Evolutionary conservation across 257 asterid genomes (phyloP), one percentile per base, ranked within the genome.

Genomic region (Nicotiana tabacum): DNA sequence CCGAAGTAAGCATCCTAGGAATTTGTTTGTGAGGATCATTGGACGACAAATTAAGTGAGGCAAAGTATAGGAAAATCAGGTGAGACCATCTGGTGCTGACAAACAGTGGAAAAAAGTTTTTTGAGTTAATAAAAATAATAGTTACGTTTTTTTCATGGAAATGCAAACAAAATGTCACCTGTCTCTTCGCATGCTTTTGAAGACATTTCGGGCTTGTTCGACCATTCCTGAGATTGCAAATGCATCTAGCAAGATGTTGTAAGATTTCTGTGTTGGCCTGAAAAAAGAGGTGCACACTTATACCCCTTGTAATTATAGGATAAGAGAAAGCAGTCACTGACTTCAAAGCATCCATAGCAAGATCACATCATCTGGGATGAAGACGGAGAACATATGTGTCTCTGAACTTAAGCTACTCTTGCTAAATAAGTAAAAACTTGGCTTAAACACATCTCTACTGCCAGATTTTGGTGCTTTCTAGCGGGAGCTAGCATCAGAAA

Each of bases 191-290:
- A 96, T 96, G 94, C 99, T 94, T 91, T 96, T 94, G 90, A 96
- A 96, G 83, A 96, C 97, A 32, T 82, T 70, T 24, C 90, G 91
- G 37, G 98, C 97, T 86, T 92, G 99, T 83, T 96, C 99, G 64
- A 92, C 97, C 99, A 96, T 96, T 83, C 99, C 99, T 24, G 98
- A 94, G 83, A 93, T 90, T n/a, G 99, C 98, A 90, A 96, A 96
- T 70, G 99, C 98, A 87, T 96, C 98, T 43, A 96, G 97, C 93
- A 96, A 90, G 89, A 96, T 94, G 82, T 94, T 96, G 83, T 96
- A 94, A 30, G 98, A 95, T 88, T 96, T 96, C 82, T 87, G 97
- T 6, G 98, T 92, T 32, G 99, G 99, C 93, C 99, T 96, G 92
- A 82, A 82, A 86, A 57, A 27, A 81, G 70, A 79, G 53, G 6